Base-by-base conservation (phyloP, 2,329 filamentous ascomycete genomes). In the Trichoderma sp. region DNA sequence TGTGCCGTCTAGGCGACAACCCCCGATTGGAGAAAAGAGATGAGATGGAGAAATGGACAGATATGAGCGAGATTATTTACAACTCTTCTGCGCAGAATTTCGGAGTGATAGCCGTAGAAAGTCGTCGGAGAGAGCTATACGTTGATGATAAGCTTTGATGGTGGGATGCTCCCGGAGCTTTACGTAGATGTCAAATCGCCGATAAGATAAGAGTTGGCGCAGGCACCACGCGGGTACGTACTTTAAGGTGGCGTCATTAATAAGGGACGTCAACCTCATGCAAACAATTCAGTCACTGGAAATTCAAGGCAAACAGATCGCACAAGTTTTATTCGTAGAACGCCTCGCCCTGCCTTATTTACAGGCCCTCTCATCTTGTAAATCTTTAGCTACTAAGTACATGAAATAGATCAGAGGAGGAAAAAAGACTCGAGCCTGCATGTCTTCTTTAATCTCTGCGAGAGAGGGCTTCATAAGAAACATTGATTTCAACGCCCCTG, bases 161-260 rank as follows among this genome's bases (percentile, higher is more conserved):
- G 60, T 55, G 47, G 60, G 60, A 52, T 55, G 47, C 24, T 21
- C 10, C 6, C 52, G 60, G 47, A 55, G 56, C 67, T 68, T 35
- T 6, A 19, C 37, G 16, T 43, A 40, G 37, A 63, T 40, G 49
- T 49, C 31, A 52, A 49, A 43, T 21, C 19, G 14, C 67, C 19
- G 67, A 68, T 68, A 68, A 68, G 67, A 68, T 68, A 68, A 68
- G 67, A 68, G 52, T 27, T 53, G 59, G 6, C 49, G 49, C 65
- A 68, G 55, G 55, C 56, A 49, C 57, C 56, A 53, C 55, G 16
- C 40, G 24, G 35, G 53, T 66, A 66, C 63, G 63, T 66, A 66
- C 53, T 10, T 43, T 27, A 5, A 19, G 35, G 6, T 35, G 27
- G 31, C 56, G 19, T 58, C 56, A 21, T 31, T 7, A 19, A 37